Evolutionary conservation across 1,284 basidiomycete species (phyloP).

Genomic region (Papiliotrema terrestris): DNA sequence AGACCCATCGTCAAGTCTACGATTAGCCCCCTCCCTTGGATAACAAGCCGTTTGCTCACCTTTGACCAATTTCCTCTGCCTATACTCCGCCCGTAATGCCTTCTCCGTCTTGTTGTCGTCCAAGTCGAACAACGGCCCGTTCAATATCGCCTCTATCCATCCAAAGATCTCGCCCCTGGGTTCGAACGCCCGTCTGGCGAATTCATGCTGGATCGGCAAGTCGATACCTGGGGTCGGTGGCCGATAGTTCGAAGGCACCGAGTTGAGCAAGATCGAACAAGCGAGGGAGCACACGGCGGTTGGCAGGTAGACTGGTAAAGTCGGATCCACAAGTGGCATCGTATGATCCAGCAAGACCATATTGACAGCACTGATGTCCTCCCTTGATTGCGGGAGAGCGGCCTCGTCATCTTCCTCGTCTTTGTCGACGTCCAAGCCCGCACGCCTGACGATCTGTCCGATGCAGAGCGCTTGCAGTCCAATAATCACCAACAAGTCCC

Average conservation of each 20-base stretch:
- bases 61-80: conserved; percentile 35
- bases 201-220: conserved; percentile 19
- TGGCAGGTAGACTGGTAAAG: conserved; percentile 15
- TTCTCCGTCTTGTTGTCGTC: conserved; percentile 9
- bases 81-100: conserved; percentile 16
- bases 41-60: conserved; percentile 14
- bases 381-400: conserved; percentile 29
- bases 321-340: no score
- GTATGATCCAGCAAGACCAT: conserved; percentile 26
- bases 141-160: conserved; percentile 36
- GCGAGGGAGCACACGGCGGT: conserved; percentile 41
- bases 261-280: conserved; percentile 40
- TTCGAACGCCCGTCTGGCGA: conserved; percentile 29
- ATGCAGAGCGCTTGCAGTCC: conserved; percentile 37
- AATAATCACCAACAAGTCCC: conserved; percentile 37
- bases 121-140: conserved; percentile 29
- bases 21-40: neutral
- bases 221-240: conserved; percentile 22
- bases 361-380: conserved; percentile 29
- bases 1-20: conserved; percentile 39
- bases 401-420: conserved; percentile 11
- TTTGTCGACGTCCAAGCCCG: conserved; percentile 9
- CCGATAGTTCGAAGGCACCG: conserved; percentile 20
- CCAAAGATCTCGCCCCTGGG: conserved; percentile 34
- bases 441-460: conserved; percentile 23